These are phyloP conservation scores for Diaporthe capsici DNA, from an alignment of 2,329 filamentous ascomycete genomes.

Conservation along the genomic window DNA sequence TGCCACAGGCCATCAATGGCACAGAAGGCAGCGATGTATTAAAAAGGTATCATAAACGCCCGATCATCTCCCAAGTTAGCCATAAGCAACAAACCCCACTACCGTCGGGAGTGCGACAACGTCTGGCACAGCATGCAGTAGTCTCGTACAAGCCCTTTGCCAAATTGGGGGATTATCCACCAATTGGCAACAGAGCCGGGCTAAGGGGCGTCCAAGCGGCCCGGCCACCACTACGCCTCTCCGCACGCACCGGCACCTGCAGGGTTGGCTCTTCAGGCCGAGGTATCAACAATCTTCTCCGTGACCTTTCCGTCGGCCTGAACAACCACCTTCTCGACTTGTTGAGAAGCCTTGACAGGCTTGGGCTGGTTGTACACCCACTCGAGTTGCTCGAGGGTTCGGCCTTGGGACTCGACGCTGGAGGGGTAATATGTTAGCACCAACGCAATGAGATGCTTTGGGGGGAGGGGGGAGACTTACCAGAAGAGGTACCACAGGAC, in stretches of 20 bases:
- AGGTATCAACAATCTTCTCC: slow-evolving; percentile 56
- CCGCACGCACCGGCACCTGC: neutral
- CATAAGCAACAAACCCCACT: neutral
- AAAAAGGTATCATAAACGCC: slow-evolving; percentile 31
- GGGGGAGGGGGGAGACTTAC: slow-evolving; percentile 49
- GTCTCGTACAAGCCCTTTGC: neutral
- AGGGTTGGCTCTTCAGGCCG: neutral
- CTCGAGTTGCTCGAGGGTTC: slow-evolving; percentile 64
- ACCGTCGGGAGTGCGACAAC: neutral
- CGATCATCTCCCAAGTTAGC: neutral
- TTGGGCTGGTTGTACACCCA: slow-evolving; percentile 65
- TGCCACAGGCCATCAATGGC: slow-evolving; percentile 12
- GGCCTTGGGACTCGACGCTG: slow-evolving; percentile 64
- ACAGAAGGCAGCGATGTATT: neutral
- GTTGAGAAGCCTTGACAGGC: slow-evolving; percentile 64
- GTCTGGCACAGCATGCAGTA: neutral
- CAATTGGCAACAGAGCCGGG: neutral
- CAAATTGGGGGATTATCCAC: neutral
- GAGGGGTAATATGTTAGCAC: slow-evolving; percentile 1
- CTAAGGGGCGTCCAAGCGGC: neutral
- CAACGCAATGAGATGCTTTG: neutral
- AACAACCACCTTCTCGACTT: slow-evolving; percentile 62
- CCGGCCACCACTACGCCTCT: neutral
- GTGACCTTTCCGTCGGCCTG: slow-evolving; percentile 60
- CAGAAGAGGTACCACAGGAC: slow-evolving; percentile 61